These are phyloP conservation scores for Capsella rubella DNA, from an alignment of 441 rosid genomes.

Conservation along the genomic window DNA sequence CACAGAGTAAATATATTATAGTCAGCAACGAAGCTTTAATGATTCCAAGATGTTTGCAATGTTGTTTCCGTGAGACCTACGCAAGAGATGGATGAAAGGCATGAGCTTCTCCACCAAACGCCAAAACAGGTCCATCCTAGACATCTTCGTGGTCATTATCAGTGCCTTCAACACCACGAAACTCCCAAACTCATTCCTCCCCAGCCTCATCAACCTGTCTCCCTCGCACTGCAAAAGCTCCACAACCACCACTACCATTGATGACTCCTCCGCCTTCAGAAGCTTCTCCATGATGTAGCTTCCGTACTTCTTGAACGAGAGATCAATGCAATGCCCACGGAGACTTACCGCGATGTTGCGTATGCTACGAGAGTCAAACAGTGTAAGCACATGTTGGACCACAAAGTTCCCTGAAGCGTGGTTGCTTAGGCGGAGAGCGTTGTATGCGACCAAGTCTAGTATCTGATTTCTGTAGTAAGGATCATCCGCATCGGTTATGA, in stretches of 20 bases:
- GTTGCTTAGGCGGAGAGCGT: background rate
- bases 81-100: constrained; percentile 22
- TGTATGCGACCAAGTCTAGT: background rate
- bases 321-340: background rate
- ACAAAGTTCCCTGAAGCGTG: constrained; percentile 1
- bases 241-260: background rate
- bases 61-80: constrained; percentile 6
- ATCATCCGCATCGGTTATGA: constrained; percentile 20
- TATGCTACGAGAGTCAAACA: background rate
- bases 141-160: background rate
- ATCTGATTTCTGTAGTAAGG: constrained; percentile 15
- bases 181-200: constrained; percentile 12
- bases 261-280: background rate
- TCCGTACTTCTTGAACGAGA: background rate
- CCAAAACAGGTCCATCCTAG: constrained; percentile 1
- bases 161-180: background rate
- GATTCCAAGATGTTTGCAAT: constrained; percentile 28
- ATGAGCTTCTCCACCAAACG: constrained; percentile 1
- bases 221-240: background rate
- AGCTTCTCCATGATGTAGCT: constrained; percentile 10
- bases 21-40: background rate
- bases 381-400: constrained; percentile 3
- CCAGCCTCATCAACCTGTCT: background rate
- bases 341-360: background rate
- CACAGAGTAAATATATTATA: background rate